phyloP scores from a whole-genome alignment of 495 filamentous ascomycete species.

The Daldinia vernicosa region DNA sequence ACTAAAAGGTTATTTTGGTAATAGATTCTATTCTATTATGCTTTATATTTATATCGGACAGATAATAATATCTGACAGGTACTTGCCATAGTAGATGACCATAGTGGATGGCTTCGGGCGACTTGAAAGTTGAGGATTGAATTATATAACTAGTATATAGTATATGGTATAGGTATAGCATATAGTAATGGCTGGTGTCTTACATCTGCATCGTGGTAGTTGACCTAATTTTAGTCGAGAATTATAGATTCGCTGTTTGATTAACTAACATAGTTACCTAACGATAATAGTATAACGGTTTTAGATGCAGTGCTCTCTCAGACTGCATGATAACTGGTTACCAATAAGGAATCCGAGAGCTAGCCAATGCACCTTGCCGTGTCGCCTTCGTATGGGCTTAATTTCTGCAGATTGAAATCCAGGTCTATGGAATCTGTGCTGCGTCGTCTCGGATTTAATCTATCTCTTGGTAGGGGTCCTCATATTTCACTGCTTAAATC shows the following conservation, averaged over 20 bases:
- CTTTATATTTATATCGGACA: no score
- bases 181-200: not conserved
- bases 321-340: slow-evolving; percentile 2
- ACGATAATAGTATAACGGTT: slow-evolving; percentile 20
- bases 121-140: not conserved
- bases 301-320: slow-evolving; percentile 8
- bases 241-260: not conserved
- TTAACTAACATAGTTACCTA: no score
- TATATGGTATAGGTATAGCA: no score
- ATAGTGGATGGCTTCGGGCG: not conserved
- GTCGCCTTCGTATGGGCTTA: slow-evolving; percentile 19
- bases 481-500: not conserved
- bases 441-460: slow-evolving; percentile 25
- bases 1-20: no score
- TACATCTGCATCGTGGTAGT: not conserved
- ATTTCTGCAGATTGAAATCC: slow-evolving; percentile 23
- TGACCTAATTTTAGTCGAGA: not conserved
- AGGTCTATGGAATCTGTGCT: slow-evolving; percentile 29
- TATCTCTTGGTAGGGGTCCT: not conserved
- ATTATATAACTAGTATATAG: not conserved
- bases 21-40: no score
- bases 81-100: no score
- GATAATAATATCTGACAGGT: no score
- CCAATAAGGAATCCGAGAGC: not conserved
- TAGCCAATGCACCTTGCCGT: slow-evolving; percentile 30